Evolutionary conservation across 805 yeast genomes (phyloP), one percentile per base, ranked within the genome.

Genomic region (Yarrowia osloensis): DNA sequence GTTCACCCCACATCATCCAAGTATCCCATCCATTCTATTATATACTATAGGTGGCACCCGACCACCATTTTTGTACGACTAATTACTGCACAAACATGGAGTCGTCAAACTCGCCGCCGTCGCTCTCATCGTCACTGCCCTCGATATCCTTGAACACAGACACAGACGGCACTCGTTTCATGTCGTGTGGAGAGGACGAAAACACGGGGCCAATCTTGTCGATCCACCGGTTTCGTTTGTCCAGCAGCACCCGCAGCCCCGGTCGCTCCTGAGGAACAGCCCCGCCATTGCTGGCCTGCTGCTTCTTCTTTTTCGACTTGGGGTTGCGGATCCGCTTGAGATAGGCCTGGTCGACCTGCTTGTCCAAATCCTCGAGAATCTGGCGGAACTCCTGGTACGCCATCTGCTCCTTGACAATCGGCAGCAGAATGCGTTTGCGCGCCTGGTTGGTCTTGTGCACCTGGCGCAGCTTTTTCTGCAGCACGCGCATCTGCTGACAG

Each of bases 291-390:
- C 35, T 55, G 65, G 77, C 79, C 31, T 57, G 49, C 33, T 54
- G 61, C 70, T 80, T 79, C 78, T 87, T 88, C 78, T 86, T 86
- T 71, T 85, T 81, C 74, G 85, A 86, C 73, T 84, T 89, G 67
- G 91, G 87, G 8, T 87, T 91, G 72, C 92, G 86, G 67, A 89
- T 83, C 68, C 98, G 81, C 76, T 92, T 89, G 70, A 89, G 79
- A 75, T 93, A 95, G 22, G 96, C 93, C 76, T 91, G 98, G 75
- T 95, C 99, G 40, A 95, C 93, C 77, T 95, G 99, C 76, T 94
- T 95, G 76, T 95, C 98, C 71, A 95, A 81, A 74, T 95, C 98
- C 67, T 95, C 98, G 68, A 92, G 77, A 65, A 95, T 93, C 13
- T 94, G 89, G 68, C 88, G 81, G 76, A 91, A 95, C 76, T 95